Evolutionary conservation across 768 basidiomycete genomes (phyloP).

Genomic region (Tephrocybe sp.): DNA sequence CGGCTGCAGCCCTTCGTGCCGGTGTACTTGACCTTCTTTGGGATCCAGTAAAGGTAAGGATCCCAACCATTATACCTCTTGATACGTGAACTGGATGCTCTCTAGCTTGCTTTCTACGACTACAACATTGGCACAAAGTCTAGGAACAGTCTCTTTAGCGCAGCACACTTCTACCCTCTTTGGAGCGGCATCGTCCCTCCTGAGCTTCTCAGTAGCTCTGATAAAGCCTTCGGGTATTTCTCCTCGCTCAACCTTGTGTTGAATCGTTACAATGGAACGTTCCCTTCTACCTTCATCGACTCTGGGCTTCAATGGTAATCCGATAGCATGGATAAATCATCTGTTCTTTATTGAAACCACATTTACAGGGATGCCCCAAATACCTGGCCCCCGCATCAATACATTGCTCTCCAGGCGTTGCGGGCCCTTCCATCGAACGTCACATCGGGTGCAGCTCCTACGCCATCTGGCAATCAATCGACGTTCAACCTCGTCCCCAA

Average conservation of each 20-base stretch:
- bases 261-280: conserved; percentile 85
- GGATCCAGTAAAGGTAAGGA: conserved; percentile 62
- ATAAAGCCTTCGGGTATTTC: conserved; percentile 71
- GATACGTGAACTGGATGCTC: neutral
- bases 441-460: conserved; percentile 54
- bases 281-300: conserved; percentile 75
- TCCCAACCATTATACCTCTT: neutral
- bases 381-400: conserved; percentile 84
- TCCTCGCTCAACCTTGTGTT: conserved; percentile 74
- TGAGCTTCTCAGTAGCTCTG: conserved; percentile 56
- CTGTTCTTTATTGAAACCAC: neutral
- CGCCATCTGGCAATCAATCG: conserved; percentile 48
- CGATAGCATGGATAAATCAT: too few relatives aligned
- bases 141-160: conserved; percentile 67
- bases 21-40: conserved; percentile 87
- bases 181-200: conserved; percentile 87
- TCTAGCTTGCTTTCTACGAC: conserved; percentile 83
- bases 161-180: conserved; percentile 79
- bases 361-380: conserved; percentile 80
- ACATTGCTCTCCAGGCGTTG: conserved; percentile 79
- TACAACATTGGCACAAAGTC: conserved; percentile 74
- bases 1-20: conserved; percentile 56
- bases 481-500: conserved; percentile 69
- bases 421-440: conserved; percentile 72
- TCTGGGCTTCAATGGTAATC: conserved; percentile 84